Evolutionary conservation across 805 yeast species (phyloP).

Genomic region (Wickerhamiella parazyma): DNA sequence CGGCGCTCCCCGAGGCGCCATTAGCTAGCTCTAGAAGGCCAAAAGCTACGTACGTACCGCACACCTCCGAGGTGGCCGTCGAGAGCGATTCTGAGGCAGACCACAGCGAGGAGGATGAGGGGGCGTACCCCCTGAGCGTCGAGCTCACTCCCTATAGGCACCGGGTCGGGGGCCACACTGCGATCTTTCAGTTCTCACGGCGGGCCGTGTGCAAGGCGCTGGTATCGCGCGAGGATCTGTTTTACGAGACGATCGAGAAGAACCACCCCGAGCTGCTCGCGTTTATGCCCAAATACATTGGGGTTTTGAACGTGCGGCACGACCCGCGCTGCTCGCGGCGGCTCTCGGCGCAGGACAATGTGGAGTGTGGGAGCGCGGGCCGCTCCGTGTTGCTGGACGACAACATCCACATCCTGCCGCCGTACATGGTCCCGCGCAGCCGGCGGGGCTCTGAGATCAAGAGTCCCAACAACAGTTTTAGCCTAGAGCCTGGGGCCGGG

Average conservation of each 20-base stretch:
- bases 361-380: slow-evolving; percentile 5
- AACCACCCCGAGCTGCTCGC: slow-evolving; percentile 60
- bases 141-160: slow-evolving; percentile 84
- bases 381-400: slow-evolving; percentile 65
- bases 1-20: slow-evolving; percentile 9
- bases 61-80: slow-evolving; percentile 14
- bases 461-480: not conserved
- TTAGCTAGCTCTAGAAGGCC: slow-evolving; percentile 14
- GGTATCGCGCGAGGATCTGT: slow-evolving; percentile 75
- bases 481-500: not conserved
- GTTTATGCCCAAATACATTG: slow-evolving; percentile 90
- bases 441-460: slow-evolving; percentile 6
- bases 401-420: slow-evolving; percentile 83
- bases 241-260: slow-evolving; percentile 81
- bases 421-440: slow-evolving; percentile 41
- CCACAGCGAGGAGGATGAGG: slow-evolving; percentile 10
- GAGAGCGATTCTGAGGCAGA: slow-evolving; percentile 12
- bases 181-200: slow-evolving; percentile 81
- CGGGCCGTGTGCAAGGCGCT: slow-evolving; percentile 90
- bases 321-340: slow-evolving; percentile 24
- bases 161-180: slow-evolving; percentile 97
- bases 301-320: slow-evolving; percentile 85
- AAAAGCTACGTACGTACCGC: slow-evolving; percentile 20
- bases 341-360: slow-evolving; percentile 4
- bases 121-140: slow-evolving; percentile 44